phyloP scores from a whole-genome alignment of 768 basidiomycete species.

The Lactarius sanguifluus region DNA sequence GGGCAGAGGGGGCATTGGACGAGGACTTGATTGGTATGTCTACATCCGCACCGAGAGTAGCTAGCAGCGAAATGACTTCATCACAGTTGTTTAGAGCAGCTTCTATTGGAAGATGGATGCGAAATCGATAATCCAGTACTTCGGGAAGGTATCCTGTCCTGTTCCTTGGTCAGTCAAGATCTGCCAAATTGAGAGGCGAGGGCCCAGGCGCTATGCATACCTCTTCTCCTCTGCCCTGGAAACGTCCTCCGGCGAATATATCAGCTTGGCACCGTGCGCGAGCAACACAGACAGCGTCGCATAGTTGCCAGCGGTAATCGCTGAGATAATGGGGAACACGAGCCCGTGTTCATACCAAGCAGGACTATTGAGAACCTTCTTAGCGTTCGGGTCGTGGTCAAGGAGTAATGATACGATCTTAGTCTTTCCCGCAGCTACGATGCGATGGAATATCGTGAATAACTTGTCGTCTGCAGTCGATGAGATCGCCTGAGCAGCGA shows the following conservation, averaged over 20 bases:
- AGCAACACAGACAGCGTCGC: constrained; percentile 35
- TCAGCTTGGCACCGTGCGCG: constrained; percentile 35
- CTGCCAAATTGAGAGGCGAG: background rate
- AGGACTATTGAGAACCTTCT: constrained; percentile 35
- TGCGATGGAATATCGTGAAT: constrained; percentile 37
- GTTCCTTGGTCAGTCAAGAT: background rate
- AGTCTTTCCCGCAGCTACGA: constrained; percentile 32
- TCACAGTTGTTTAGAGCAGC: constrained; percentile 31
- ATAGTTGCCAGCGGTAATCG: constrained; percentile 32
- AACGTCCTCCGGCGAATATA: constrained; percentile 33
- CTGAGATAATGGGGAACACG: constrained; percentile 34
- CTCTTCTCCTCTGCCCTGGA: constrained; percentile 30
- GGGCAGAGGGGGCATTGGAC: background rate
- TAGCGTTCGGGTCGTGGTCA: constrained; percentile 35
- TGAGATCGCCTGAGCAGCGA: constrained; percentile 35
- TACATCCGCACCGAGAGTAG: constrained; percentile 34
- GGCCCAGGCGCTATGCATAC: constrained; percentile 1
- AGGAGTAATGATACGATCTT: constrained; percentile 34
- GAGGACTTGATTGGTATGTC: constrained; percentile 19
- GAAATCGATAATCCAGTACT: background rate
- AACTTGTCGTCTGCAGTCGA: constrained; percentile 35
- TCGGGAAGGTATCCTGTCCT: background rate
- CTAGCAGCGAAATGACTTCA: constrained; percentile 34
- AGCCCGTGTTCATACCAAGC: constrained; percentile 14
- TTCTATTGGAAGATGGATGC: constrained; percentile 33